phyloP scores from a whole-genome alignment of 495 filamentous ascomycete species.

The Neurospora sp. region DNA sequence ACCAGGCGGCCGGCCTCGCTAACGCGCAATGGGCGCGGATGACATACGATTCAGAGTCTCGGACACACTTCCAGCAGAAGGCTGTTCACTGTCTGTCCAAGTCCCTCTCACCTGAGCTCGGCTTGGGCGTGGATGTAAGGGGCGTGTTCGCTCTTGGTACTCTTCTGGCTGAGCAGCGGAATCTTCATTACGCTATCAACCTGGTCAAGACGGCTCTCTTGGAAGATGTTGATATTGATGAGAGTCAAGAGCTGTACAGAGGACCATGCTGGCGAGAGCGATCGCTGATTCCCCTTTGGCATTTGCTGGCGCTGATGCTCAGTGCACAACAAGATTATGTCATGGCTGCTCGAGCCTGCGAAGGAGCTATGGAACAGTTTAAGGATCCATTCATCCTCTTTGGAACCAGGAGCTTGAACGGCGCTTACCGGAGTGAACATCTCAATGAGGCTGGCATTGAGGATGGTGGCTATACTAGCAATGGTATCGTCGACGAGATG shows the following conservation, averaged over 20 bases:
- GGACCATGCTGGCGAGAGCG: constrained; percentile 41
- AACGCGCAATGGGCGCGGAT: constrained; percentile 77
- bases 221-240: constrained; percentile 27
- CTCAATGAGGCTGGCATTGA: constrained; percentile 32
- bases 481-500: constrained; percentile 60
- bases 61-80: constrained; percentile 58
- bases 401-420: constrained; percentile 34
- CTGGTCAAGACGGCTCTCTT: constrained; percentile 53
- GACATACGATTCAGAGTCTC: constrained; percentile 59
- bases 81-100: constrained; percentile 65
- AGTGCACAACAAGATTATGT: constrained; percentile 79
- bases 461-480: constrained; percentile 4
- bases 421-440: constrained; percentile 42
- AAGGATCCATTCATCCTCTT: constrained; percentile 49
- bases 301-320: constrained; percentile 74
- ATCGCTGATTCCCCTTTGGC: constrained; percentile 64
- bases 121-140: constrained; percentile 52
- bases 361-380: constrained; percentile 85
- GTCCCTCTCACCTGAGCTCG: constrained; percentile 55
- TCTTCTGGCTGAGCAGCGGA: constrained; percentile 68
- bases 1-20: constrained; percentile 72
- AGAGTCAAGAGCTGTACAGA: constrained; percentile 25
- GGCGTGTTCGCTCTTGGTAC: constrained; percentile 72
- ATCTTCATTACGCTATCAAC: constrained; percentile 66
- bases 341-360: constrained; percentile 68